Conservation (phyloP, 305 asterid genomes). For the Fraxinus angustifolia region DNA sequence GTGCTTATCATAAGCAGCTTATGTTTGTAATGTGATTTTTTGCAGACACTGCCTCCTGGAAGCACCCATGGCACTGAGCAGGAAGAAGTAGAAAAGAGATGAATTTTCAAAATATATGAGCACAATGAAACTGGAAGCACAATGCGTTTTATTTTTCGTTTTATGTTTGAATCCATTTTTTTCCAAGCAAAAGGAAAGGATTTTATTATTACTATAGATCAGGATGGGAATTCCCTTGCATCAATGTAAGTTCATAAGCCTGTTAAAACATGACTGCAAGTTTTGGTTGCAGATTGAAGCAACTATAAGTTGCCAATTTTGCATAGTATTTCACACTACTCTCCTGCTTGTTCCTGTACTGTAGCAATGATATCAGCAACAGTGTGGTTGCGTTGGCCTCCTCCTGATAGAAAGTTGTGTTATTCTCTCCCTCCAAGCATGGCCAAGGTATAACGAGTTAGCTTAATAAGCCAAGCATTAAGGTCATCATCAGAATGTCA, state of each 20-base stretch:
- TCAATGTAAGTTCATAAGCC: neutral
- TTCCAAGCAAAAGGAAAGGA: neutral
- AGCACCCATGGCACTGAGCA: slow-evolving; percentile 18
- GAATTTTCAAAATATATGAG: neutral
- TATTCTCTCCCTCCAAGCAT: neutral
- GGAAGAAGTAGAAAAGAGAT: slow-evolving; percentile 27
- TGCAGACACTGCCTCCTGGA: slow-evolving; percentile 40
- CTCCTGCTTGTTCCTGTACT: neutral
- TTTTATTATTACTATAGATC: no score
- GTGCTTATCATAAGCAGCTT: neutral
- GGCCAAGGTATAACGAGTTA: neutral
- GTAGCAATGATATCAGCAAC: neutral
- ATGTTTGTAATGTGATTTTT: slow-evolving; percentile 1
- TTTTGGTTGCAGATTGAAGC: neutral
- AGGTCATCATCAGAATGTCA: neutral
- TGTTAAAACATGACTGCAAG: neutral
- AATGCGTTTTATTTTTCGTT: neutral
- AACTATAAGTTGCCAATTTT: neutral
- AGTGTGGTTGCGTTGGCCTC: neutral
- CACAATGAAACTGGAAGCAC: neutral
- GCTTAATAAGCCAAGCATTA: neutral
- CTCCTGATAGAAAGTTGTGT: neutral
- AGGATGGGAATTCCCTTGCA: neutral
- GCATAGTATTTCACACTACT: neutral
- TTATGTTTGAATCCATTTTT: neutral